phyloP scores from a whole-genome alignment of 768 basidiomycete genomes.

The Hirschioporus abietinus region DNA sequence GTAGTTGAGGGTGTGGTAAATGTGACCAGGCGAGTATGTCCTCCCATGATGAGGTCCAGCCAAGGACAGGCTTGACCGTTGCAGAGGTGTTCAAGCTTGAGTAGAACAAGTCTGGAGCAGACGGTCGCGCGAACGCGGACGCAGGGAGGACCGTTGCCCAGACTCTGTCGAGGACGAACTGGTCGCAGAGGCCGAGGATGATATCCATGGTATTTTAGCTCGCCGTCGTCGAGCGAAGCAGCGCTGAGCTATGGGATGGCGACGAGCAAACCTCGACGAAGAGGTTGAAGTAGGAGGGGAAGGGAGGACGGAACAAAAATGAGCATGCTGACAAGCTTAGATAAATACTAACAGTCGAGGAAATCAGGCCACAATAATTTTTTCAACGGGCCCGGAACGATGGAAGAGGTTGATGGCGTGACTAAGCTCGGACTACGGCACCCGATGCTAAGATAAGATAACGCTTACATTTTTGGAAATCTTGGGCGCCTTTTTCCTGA shows the following conservation, averaged over 20 bases:
- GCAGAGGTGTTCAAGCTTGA: conserved; percentile 11
- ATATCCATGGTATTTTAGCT: conserved; percentile 61
- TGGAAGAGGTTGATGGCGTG: background rate
- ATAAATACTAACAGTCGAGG: background rate
- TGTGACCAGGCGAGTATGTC: conserved; percentile 23
- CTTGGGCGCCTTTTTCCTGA: background rate
- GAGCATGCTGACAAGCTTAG: background rate
- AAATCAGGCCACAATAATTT: background rate
- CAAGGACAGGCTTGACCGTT: conserved; percentile 33
- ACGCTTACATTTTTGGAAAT: background rate
- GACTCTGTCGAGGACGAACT: conserved; percentile 68
- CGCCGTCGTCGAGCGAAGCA: background rate
- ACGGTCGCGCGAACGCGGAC: conserved; percentile 24
- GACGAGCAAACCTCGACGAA: background rate
- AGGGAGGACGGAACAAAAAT: background rate
- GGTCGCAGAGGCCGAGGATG: conserved; percentile 67
- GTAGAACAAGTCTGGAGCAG: background rate
- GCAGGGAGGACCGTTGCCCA: conserved; percentile 72
- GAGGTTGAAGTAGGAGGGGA: background rate
- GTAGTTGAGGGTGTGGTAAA: conserved; percentile 53
- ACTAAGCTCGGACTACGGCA: background rate
- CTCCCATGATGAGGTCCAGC: conserved; percentile 38
- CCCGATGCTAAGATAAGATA: background rate
- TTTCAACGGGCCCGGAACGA: background rate
- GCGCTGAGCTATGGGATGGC: background rate